These are phyloP conservation scores for Sungouiella blattae DNA, from an alignment of 805 yeast species.

Conservation along the genomic window DNA sequence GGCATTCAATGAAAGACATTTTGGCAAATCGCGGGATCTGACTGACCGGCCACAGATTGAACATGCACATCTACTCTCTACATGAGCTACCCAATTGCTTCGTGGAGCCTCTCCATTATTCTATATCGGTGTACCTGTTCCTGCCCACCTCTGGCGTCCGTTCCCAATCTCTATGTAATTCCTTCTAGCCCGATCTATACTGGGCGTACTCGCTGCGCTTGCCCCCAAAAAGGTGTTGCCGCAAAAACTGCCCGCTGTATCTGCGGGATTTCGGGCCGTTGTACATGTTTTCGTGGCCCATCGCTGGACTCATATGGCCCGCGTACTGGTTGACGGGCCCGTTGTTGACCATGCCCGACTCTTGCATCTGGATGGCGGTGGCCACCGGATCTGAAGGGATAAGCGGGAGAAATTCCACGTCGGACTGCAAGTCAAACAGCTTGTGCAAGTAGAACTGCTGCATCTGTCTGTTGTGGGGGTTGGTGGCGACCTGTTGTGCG, in stretches of 20 bases:
- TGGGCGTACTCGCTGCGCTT: slow-evolving; percentile 17
- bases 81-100: no score
- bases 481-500: slow-evolving; percentile 37
- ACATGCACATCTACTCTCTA: no score
- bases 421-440: slow-evolving; percentile 70
- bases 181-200: slow-evolving; percentile 10
- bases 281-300: no score
- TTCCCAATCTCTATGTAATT: no score
- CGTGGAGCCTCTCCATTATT: no score
- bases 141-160: no score
- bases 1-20: no score
- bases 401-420: slow-evolving; percentile 52
- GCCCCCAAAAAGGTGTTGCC: slow-evolving; percentile 17
- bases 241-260: slow-evolving; percentile 15
- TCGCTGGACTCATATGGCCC: no score
- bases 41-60: no score
- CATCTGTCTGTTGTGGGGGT: slow-evolving; percentile 26
- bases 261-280: slow-evolving; percentile 11
- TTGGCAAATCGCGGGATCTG: no score
- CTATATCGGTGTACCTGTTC: no score
- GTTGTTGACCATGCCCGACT: slow-evolving; percentile 1
- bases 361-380: slow-evolving; percentile 13
- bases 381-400: slow-evolving; percentile 19
- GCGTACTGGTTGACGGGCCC: no score
- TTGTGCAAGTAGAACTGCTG: slow-evolving; percentile 52